Evolutionary conservation across 2,329 filamentous ascomycete genomes (phyloP).

Genomic region (Fusarium sororula): DNA sequence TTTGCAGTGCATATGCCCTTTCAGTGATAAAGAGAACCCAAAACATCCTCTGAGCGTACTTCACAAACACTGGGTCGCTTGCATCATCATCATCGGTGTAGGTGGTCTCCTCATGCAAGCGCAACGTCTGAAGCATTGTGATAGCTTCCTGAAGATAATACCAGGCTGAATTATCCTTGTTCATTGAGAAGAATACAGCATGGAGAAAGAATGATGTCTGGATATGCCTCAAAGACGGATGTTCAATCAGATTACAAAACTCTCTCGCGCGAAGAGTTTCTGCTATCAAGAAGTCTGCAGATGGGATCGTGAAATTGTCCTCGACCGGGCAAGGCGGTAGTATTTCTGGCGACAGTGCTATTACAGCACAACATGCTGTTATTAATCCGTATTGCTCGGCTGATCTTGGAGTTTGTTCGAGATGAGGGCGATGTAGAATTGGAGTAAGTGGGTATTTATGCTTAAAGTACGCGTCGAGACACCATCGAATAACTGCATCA

Average conservation of each 20-base stretch:
- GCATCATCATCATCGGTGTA: slow-evolving; percentile 16
- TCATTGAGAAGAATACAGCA: slow-evolving; percentile 42
- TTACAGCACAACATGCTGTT: slow-evolving; percentile 43
- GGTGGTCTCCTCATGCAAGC: slow-evolving; percentile 43
- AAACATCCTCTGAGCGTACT: slow-evolving; percentile 40
- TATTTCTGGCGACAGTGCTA: slow-evolving; percentile 43
- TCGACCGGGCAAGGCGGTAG: background rate
- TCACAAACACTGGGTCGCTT: slow-evolving; percentile 1
- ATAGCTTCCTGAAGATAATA: slow-evolving; percentile 45
- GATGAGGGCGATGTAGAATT: slow-evolving; percentile 38
- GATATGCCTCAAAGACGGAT: slow-evolving; percentile 40
- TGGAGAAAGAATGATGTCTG: slow-evolving; percentile 49
- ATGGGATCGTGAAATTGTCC: slow-evolving; percentile 16
- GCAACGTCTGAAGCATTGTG: slow-evolving; percentile 41
- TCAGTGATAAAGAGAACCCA: slow-evolving; percentile 48
- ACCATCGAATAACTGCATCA: slow-evolving; percentile 32
- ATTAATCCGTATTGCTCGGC: slow-evolving; percentile 43
- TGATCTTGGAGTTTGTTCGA: slow-evolving; percentile 6
- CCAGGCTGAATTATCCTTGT: slow-evolving; percentile 48
- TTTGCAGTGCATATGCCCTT: slow-evolving; percentile 45
- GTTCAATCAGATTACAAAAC: slow-evolving; percentile 39
- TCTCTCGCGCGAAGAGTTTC: slow-evolving; percentile 42
- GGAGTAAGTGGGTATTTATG: slow-evolving; percentile 49
- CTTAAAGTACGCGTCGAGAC: slow-evolving; percentile 45
- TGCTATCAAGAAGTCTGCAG: slow-evolving; percentile 38